phyloP scores from a whole-genome alignment of 805 yeast species.

The Ogataea methanolica region DNA sequence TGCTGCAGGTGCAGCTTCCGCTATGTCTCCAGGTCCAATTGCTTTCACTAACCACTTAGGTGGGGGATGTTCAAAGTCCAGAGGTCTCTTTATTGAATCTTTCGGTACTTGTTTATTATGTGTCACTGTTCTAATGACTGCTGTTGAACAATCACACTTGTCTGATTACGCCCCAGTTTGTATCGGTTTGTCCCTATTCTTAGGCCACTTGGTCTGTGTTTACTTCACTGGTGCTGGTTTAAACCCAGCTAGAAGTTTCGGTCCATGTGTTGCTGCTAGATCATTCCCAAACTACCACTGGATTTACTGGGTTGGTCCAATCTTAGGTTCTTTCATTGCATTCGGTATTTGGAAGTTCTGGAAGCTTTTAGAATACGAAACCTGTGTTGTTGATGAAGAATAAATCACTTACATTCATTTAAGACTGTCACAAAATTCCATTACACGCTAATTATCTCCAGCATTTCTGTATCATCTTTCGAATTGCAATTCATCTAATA shows the following conservation, averaged over 20 bases:
- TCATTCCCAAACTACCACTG: slow-evolving; percentile 81
- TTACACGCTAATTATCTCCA: background rate
- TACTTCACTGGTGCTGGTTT: slow-evolving; percentile 88
- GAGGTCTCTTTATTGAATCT: slow-evolving; percentile 80
- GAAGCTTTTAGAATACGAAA: slow-evolving; percentile 62
- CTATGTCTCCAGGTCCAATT: slow-evolving; percentile 78
- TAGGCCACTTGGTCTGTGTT: slow-evolving; percentile 77
- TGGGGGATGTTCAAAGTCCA: slow-evolving; percentile 62
- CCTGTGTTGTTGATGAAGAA: slow-evolving; percentile 33
- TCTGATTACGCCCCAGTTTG: slow-evolving; percentile 77
- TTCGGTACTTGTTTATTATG: slow-evolving; percentile 73
- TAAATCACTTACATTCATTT: background rate
- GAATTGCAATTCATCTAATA: background rate
- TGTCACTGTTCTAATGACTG: slow-evolving; percentile 73
- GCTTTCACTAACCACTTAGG: slow-evolving; percentile 69
- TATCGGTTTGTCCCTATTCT: slow-evolving; percentile 77
- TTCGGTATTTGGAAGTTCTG: slow-evolving; percentile 63
- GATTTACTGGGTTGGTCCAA: slow-evolving; percentile 92
- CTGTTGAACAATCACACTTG: slow-evolving; percentile 76
- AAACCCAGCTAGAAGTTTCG: slow-evolving; percentile 87
- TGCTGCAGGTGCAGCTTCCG: slow-evolving; percentile 85
- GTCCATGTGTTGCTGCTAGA: slow-evolving; percentile 71
- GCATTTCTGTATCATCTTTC: background rate
- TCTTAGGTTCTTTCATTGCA: slow-evolving; percentile 65
- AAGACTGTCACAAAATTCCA: background rate